Conservation (phyloP, 805 yeast genomes). For the Myxozyma mucilagina region DNA sequence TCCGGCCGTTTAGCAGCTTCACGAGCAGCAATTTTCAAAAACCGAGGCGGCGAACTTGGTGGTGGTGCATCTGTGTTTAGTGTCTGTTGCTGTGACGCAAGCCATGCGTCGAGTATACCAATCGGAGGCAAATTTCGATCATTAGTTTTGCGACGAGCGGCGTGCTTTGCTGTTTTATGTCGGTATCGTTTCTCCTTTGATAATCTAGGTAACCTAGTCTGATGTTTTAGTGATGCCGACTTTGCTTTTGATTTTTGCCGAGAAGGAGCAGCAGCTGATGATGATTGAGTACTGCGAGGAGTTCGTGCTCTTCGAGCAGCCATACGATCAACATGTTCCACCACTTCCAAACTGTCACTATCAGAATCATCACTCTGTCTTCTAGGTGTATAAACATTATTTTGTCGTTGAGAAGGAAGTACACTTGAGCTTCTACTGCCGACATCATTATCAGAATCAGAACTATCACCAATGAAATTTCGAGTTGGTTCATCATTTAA, state of each 20-base stretch:
- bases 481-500: not conserved
- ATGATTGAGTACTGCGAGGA: slow-evolving; percentile 12
- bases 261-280: slow-evolving; percentile 1
- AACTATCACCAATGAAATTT: slow-evolving; percentile 17
- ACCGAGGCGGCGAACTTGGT: slow-evolving; percentile 17
- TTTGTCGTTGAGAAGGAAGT: not conserved
- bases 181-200: not conserved
- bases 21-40: slow-evolving; percentile 28
- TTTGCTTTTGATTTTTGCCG: not conserved
- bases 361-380: not conserved
- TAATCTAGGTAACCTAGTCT: not conserved
- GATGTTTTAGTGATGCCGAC: not conserved
- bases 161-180: not conserved
- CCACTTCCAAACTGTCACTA: slow-evolving; percentile 13
- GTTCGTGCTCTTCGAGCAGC: slow-evolving; percentile 1
- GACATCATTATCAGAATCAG: slow-evolving; percentile 20
- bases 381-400: not conserved
- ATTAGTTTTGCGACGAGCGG: not conserved
- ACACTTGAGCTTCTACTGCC: not conserved
- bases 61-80: not conserved
- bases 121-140: slow-evolving; percentile 6
- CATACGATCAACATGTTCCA: slow-evolving; percentile 21
- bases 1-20: slow-evolving; percentile 14
- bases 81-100: slow-evolving; percentile 1
- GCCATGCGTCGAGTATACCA: slow-evolving; percentile 29